These are phyloP conservation scores for Boletus insuetus DNA, from an alignment of 768 basidiomycete species.

Conservation along the genomic window DNA sequence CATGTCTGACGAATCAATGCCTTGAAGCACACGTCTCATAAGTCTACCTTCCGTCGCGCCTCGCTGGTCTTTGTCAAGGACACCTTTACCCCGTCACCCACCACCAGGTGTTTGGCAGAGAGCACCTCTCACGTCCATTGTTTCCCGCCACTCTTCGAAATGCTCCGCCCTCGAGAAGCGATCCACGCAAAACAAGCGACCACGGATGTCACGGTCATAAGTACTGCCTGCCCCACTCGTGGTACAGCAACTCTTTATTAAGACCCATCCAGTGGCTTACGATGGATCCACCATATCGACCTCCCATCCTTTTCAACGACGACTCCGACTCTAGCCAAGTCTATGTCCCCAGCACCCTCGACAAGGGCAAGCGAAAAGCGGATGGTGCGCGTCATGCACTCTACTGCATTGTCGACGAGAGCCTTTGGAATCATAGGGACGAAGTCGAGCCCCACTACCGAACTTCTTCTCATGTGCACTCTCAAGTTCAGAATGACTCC, in stretches of 20 bases:
- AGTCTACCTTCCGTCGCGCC: too few relatives aligned
- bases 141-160: too few relatives aligned
- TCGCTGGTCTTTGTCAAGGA: too few relatives aligned
- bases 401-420: background rate
- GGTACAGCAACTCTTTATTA: background rate
- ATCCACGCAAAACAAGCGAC: too few relatives aligned
- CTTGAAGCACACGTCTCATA: too few relatives aligned
- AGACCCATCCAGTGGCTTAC: background rate
- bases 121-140: too few relatives aligned
- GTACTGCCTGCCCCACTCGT: background rate
- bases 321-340: background rate
- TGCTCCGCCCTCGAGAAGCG: too few relatives aligned
- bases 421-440: background rate
- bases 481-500: background rate
- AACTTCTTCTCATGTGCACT: background rate
- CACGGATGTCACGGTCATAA: too few relatives aligned
- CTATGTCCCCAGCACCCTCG: conserved; percentile 5
- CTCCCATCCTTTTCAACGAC: conserved; percentile 11
- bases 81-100: too few relatives aligned
- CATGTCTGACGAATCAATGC: too few relatives aligned
- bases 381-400: conserved; percentile 6
- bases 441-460: background rate
- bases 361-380: conserved; percentile 22
- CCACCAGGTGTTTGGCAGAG: too few relatives aligned
- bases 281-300: conserved; percentile 11